Conservation (phyloP, 106 monocot species). For the Acorus calamus region DNA sequence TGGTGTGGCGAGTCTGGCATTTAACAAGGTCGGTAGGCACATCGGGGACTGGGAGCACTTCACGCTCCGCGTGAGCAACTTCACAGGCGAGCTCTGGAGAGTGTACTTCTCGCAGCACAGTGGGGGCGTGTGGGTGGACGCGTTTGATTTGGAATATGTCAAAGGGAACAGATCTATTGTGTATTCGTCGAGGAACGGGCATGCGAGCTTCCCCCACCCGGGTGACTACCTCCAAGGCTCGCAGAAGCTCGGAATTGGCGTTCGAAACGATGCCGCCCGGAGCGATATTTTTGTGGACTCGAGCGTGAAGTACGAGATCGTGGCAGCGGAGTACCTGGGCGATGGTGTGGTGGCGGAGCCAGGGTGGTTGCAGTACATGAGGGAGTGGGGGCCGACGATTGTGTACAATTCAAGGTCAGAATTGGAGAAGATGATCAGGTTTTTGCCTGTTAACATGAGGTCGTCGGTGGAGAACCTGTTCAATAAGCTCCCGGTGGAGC, state of each 20-base stretch:
- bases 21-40: slow-evolving; percentile 66
- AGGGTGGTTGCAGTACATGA: slow-evolving; percentile 94
- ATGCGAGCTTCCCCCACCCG: slow-evolving; percentile 72
- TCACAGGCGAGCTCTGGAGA: slow-evolving; percentile 63
- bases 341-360: slow-evolving; percentile 51
- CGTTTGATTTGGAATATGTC: slow-evolving; percentile 61
- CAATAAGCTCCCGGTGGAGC: slow-evolving; percentile 68
- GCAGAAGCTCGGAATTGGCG: slow-evolving; percentile 66
- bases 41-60: slow-evolving; percentile 99
- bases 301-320: slow-evolving; percentile 47
- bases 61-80: slow-evolving; percentile 88
- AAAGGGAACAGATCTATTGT: slow-evolving; percentile 60
- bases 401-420: slow-evolving; percentile 63
- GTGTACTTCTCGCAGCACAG: slow-evolving; percentile 96
- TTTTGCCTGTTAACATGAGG: slow-evolving; percentile 60
- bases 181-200: slow-evolving; percentile 82
- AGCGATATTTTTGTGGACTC: slow-evolving; percentile 72
- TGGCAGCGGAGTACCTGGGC: slow-evolving; percentile 83
- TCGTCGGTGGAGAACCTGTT: slow-evolving; percentile 60
- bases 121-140: slow-evolving; percentile 84
- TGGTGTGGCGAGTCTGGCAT: slow-evolving; percentile 38
- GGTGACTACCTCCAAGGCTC: slow-evolving; percentile 80
- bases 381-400: slow-evolving; percentile 92
- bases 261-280: slow-evolving; percentile 73
- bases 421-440: slow-evolving; percentile 64